phyloP scores from a whole-genome alignment of 441 rosid genomes.

The Capsella rubella region DNA sequence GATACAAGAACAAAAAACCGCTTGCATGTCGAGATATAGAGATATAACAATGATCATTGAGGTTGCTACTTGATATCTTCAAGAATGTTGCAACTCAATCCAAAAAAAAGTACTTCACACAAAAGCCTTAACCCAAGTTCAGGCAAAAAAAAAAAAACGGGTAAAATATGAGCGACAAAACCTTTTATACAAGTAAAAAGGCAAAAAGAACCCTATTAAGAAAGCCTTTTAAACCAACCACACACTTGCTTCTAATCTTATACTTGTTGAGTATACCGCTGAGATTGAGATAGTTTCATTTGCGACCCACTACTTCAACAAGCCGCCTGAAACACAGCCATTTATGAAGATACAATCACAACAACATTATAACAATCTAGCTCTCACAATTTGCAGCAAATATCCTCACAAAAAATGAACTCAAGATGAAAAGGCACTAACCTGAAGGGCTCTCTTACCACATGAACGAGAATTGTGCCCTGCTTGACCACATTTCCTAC shows the following conservation, averaged over 20 bases:
- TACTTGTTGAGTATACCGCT: neutral
- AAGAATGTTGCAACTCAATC: too few species aligned
- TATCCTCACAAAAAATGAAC: neutral
- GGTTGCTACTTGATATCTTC: too few species aligned
- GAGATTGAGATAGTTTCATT: neutral
- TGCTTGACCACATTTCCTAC: slow-evolving; percentile 3
- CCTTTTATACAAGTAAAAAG: neutral
- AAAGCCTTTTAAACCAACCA: neutral
- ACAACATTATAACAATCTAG: neutral
- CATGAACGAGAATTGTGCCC: slow-evolving; percentile 3
- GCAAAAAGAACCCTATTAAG: neutral
- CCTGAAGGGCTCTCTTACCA: neutral
- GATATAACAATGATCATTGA: too few species aligned
- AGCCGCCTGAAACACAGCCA: neutral
- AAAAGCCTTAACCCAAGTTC: too few species aligned
- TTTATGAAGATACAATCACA: neutral
- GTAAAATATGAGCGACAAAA: too few species aligned
- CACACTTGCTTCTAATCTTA: neutral
- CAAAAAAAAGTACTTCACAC: too few species aligned
- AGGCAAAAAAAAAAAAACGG: too few species aligned
- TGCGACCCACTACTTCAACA: neutral
- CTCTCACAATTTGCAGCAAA: too few species aligned
- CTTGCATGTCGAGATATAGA: neutral
- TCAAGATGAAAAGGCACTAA: neutral
- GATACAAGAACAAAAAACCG: too few species aligned